Conservation (phyloP, 108 stramenopile genomes). For the Pelagomonas calceolata region DNA sequence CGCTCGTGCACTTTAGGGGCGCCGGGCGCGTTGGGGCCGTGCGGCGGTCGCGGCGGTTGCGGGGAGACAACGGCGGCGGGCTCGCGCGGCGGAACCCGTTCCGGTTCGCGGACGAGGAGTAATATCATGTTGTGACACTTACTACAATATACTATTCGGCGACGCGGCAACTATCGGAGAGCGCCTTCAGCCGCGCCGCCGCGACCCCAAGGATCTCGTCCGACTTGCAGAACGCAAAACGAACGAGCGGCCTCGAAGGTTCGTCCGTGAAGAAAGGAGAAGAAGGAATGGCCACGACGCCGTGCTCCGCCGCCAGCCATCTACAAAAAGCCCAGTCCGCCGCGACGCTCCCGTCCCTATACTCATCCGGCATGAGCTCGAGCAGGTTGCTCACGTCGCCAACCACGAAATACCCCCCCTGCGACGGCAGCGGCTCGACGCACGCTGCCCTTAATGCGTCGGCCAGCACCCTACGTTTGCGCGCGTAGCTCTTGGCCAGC, state of each 20-base stretch:
- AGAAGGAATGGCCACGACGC: slow-evolving; percentile 85
- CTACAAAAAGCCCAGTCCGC: slow-evolving; percentile 76
- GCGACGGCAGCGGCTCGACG: slow-evolving; percentile 45
- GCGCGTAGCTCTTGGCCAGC: slow-evolving; percentile 50
- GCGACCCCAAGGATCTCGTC: slow-evolving; percentile 80
- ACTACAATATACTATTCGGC: slow-evolving; percentile 21
- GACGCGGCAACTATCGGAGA: neutral
- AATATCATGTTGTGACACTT: neutral
- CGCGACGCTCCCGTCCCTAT: slow-evolving; percentile 45
- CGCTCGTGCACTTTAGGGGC: neutral
- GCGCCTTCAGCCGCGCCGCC: slow-evolving; percentile 17
- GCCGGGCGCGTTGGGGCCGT: neutral
- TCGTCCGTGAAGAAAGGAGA: slow-evolving; percentile 75
- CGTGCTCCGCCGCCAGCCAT: slow-evolving; percentile 83
- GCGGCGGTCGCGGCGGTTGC: neutral
- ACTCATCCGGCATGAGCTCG: slow-evolving; percentile 18
- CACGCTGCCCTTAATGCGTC: slow-evolving; percentile 20
- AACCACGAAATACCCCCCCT: slow-evolving; percentile 91
- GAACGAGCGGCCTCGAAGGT: slow-evolving; percentile 56
- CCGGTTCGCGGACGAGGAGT: neutral
- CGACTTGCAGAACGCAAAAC: slow-evolving; percentile 93
- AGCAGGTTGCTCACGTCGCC: slow-evolving; percentile 47
- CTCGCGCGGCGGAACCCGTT: neutral
- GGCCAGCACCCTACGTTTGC: slow-evolving; percentile 14
- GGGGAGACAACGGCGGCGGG: neutral